Base-by-base conservation (phyloP, 2,329 filamentous ascomycete genomes). In the Ophiocordyceps australis region DNA sequence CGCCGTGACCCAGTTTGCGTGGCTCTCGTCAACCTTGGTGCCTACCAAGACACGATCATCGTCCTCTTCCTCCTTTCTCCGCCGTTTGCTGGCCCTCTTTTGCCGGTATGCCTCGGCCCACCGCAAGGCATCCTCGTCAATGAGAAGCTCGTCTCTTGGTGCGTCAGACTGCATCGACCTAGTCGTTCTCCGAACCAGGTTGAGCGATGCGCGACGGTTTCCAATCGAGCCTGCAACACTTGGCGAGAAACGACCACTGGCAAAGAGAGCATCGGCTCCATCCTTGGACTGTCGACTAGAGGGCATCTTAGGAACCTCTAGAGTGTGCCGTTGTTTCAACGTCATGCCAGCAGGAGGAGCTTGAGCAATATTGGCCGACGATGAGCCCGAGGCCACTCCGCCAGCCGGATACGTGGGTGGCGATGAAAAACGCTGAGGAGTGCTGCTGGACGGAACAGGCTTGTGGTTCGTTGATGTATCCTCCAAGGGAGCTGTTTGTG, bases 11-110 rank as follows among this genome's bases (percentile, higher is more conserved):
- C 80, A 98, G 50, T 95, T 95, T 38, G 82, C 79, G 49, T 98
- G 89, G 42, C 81, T 79, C 57, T 95, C 85, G 46, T 98, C 89
- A 27, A 98, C 89, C 55, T 94, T 95, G 30, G 82, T 98, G 31
- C 89, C 89, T 12, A 98, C 85, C 17, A 95, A 66, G 8, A 98
- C 86, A 33, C 85, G 72, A 41, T 95, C 86, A 32, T 95, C 89
- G 36, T 94, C 83, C 38, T 94, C 76, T 34, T 75, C 77, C 34
- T 94, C 85, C 42, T 74, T 77, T 38, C 74, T 66, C 49, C 72
- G 78, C 46, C 79, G 68, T 57, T 85, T 89, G 49, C 77, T 91
- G 7, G 85, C 85, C 34, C 86, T 64, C 54, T 91, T 93, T 45
- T 92, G 81, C 39, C 81, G 74, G 41, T 93, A 85, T 20, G 80